Conservation (phyloP, 352 stramenopile genomes). For the Globisporangium iwayamae region DNA sequence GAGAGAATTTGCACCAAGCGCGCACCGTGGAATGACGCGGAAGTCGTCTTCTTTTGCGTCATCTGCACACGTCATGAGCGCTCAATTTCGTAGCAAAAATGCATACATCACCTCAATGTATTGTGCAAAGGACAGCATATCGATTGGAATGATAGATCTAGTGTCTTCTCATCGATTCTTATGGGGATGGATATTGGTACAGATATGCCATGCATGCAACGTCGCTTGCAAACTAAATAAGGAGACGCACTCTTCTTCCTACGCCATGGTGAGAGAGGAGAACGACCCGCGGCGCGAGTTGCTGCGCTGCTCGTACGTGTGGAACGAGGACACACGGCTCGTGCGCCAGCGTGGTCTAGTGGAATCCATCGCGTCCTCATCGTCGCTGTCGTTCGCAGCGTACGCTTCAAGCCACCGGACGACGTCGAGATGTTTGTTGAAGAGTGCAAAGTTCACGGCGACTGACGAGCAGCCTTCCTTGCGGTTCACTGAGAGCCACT, state of each 20-base stretch:
- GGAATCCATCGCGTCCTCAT: conserved; percentile 8
- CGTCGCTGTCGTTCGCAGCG: conserved; percentile 15
- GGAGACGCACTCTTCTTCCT: background rate
- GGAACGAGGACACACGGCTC: conserved; percentile 17
- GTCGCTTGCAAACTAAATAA: background rate
- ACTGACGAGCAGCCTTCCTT: conserved; percentile 66
- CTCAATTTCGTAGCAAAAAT: background rate
- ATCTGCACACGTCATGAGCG: background rate
- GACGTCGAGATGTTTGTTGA: conserved; percentile 66
- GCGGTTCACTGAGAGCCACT: conserved; percentile 60
- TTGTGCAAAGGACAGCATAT: background rate
- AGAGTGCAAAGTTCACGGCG: conserved; percentile 61
- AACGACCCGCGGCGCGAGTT: conserved; percentile 18
- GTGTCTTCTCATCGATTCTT: background rate
- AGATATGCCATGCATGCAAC: background rate
- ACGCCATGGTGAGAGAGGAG: conserved; percentile 8
- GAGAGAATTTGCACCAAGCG: too few relatives aligned
- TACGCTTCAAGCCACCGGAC: conserved; percentile 62
- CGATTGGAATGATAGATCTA: background rate
- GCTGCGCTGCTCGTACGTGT: conserved; percentile 16
- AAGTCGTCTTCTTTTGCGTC: too few relatives aligned
- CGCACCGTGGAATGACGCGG: too few relatives aligned
- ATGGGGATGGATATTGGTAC: background rate
- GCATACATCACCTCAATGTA: background rate
- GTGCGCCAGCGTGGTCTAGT: conserved; percentile 6